Evolutionary conservation across 768 basidiomycete genomes (phyloP).

Genomic region (Lanmaoa rubissima): DNA sequence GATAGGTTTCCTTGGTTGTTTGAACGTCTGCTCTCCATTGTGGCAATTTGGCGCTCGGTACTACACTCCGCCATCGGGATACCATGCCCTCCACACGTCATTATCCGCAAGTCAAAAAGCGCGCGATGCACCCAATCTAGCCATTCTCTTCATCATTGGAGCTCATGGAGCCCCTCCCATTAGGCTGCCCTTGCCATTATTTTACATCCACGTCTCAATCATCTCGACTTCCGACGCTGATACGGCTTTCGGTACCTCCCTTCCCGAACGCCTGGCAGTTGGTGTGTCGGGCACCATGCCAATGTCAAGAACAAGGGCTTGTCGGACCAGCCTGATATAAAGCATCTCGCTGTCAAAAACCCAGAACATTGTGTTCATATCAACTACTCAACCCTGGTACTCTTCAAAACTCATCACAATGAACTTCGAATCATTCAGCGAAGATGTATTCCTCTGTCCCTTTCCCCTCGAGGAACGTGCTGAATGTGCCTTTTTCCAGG

Average conservation of each 20-base stretch:
- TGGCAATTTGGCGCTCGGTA: conserved; percentile 1
- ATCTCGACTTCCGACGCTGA: not conserved
- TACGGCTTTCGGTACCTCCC: not conserved
- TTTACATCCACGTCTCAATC: not conserved
- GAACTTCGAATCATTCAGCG: conserved; percentile 6
- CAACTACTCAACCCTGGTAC: not conserved
- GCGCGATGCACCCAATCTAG: not conserved
- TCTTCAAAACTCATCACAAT: not conserved
- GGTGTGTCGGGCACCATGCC: conserved; percentile 18
- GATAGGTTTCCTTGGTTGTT: not conserved
- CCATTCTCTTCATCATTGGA: conserved; percentile 3
- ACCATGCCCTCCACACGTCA: not conserved
- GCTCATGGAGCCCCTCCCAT: not conserved
- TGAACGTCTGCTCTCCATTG: conserved; percentile 6
- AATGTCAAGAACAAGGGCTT: conserved; percentile 2
- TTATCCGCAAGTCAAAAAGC: not conserved
- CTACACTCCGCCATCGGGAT: not conserved
- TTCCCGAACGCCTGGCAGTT: conserved; percentile 13
- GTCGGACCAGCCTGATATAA: conserved; percentile 14
- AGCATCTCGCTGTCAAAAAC: not conserved
- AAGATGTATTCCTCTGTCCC: conserved; percentile 7
- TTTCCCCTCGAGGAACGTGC: not conserved
- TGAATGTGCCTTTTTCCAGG: conserved; percentile 10
- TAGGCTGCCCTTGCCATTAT: not conserved
- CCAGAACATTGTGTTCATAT: not conserved